phyloP scores from a whole-genome alignment of 2,329 filamentous ascomycete species.

The Alternaria brassicicola region DNA sequence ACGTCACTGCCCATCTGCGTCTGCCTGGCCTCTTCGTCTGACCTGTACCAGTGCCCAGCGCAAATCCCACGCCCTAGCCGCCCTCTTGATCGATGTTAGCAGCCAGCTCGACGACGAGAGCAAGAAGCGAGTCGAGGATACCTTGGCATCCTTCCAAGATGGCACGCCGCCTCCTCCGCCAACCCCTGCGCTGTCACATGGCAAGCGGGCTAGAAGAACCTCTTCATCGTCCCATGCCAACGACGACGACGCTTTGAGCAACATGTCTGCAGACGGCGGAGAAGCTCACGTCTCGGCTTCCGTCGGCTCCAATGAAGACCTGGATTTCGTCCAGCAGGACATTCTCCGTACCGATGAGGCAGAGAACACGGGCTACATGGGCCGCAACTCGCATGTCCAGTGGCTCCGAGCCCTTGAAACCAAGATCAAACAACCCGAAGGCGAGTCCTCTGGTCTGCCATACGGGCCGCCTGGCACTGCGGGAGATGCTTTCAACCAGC shows the following conservation, averaged over 20 bases:
- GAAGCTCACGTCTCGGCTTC: slow-evolving; percentile 11
- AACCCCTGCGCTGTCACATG: neutral
- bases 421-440: slow-evolving; percentile 12
- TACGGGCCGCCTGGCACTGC: slow-evolving; percentile 29
- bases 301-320: slow-evolving; percentile 19
- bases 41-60: slow-evolving; percentile 12
- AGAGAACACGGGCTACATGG: slow-evolving; percentile 33
- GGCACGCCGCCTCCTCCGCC: slow-evolving; percentile 4
- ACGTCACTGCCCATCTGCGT: neutral
- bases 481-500: slow-evolving; percentile 9
- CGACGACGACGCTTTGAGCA: neutral
- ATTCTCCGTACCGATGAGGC: slow-evolving; percentile 18
- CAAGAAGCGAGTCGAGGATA: slow-evolving; percentile 15
- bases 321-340: slow-evolving; percentile 28
- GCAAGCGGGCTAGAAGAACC: slow-evolving; percentile 11
- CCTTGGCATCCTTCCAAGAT: slow-evolving; percentile 17
- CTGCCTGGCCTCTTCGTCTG: neutral
- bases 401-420: slow-evolving; percentile 28
- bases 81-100: slow-evolving; percentile 25
- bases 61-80: slow-evolving; percentile 22
- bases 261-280: slow-evolving; percentile 3
- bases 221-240: slow-evolving; percentile 1
- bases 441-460: slow-evolving; percentile 12
- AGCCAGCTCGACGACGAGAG: slow-evolving; percentile 15
- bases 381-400: slow-evolving; percentile 33